Percentiles rank a stretch among this genome's conserved stretches.
Conservation (phyloP, 2,329 filamentous ascomycete genomes). For the Sporothrix mexicana region DNA sequence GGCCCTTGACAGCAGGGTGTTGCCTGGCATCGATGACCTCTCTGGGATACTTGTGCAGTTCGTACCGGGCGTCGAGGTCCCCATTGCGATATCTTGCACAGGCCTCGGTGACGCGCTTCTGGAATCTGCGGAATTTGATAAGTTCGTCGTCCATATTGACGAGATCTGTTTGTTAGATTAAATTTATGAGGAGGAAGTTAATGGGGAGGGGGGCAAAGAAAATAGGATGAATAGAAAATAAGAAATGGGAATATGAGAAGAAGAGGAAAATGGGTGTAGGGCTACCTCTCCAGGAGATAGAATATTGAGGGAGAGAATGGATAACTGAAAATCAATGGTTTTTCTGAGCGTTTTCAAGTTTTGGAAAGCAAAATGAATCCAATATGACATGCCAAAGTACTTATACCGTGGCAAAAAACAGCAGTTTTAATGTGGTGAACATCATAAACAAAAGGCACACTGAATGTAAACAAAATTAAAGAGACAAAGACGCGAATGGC, state of each 20-base stretch:
- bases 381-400: neutral
- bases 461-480: neutral
- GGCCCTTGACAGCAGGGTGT: neutral
- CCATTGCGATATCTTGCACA: neutral
- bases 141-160: neutral
- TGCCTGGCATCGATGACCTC: neutral
- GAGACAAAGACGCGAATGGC: neutral
- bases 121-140: neutral
- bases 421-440: too few species aligned
- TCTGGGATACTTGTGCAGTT: neutral
- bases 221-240: neutral
- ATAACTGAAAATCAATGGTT: neutral
- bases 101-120: neutral
- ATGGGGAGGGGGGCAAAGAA: neutral
- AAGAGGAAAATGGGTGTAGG: neutral
- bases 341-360: neutral
- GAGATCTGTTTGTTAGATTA: neutral
- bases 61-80: neutral
- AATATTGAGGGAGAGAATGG: neutral
- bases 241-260: neutral
- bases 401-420: neutral
- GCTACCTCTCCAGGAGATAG: constrained; percentile 5
- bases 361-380: neutral
- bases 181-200: neutral
- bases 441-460: too few species aligned